Base-by-base conservation (phyloP, 75 land plant species). In the Selaginella moellendorffii region DNA sequence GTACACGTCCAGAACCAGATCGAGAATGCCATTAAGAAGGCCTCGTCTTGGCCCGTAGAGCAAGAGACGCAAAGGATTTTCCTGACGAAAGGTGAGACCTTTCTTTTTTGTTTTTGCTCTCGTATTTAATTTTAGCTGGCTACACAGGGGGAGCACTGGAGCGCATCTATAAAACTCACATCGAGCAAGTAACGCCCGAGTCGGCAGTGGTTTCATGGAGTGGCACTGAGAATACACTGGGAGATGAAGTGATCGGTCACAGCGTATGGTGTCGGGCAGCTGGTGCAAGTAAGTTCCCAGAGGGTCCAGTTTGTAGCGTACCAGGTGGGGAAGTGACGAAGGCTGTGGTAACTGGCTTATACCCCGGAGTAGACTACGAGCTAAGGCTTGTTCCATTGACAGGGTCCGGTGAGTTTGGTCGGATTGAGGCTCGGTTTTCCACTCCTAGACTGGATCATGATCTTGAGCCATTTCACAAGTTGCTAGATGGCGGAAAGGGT, bases 1-100 rank as follows among this genome's bases (percentile, higher is more conserved):
- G 36, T 63, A 25, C 83, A 85, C 27, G 82, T 85, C 22, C 89
- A 80, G 69, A 65, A 74, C 31, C 82, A 83, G 12, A 78, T 83
- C 30, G 36, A 67, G 2, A 54, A 63, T 65, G 95, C 82, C 5
- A 71, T 85, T 56, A 79, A 81, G 36, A 79, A 78, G 51, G 76
- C 80, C 5, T 85, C 84, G 63, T 65, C 74, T 62, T 76, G 51
- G 51, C 10, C 10, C 10, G 10, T 46, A 46, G 51, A 75, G 78
- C 71, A 72, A 24, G 65, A 42, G 14, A 28, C 52, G 0, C 17
- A 29, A 8, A 46, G 18, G 51, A 31, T 69, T 66, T 42, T 26
- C 8, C 12, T n/a, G n/a, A n/a, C n/a, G n/a, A n/a, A n/a, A n/a
- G n/a, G n/a, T n/a, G n/a, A n/a, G n/a, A n/a, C n/a, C n/a, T n/a